Evolutionary conservation across 2,329 filamentous ascomycete species (phyloP).

Genomic region (Fusarium begoniae): DNA sequence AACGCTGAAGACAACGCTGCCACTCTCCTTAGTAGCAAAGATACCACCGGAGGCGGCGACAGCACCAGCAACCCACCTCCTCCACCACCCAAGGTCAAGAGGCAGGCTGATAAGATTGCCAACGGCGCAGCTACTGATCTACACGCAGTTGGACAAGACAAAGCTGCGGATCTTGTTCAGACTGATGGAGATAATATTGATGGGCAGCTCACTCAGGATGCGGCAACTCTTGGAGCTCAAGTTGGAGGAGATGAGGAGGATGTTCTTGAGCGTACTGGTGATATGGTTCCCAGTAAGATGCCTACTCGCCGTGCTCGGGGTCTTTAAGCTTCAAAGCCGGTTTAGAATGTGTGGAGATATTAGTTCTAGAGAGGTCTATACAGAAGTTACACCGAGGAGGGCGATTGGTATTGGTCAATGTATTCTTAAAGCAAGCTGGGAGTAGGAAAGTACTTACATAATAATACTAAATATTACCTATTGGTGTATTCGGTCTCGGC

Average conservation of each 20-base stretch:
- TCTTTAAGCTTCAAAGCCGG: too few relatives aligned
- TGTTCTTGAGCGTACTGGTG: neutral
- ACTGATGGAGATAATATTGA: neutral
- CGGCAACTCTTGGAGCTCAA: neutral
- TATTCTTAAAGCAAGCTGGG: neutral
- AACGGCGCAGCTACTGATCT: neutral
- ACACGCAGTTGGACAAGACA: neutral
- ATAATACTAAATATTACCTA: too few relatives aligned
- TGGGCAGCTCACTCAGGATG: neutral
- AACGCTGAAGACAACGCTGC: neutral
- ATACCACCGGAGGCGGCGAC: neutral
- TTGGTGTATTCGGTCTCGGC: neutral
- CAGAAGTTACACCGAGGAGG: too few relatives aligned
- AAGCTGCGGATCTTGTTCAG: neutral
- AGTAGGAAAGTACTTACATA: neutral
- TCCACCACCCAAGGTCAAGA: neutral
- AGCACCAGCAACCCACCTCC: neutral
- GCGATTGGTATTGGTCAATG: rapidly evolving
- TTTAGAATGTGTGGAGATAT: neutral
- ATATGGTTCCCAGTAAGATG: neutral
- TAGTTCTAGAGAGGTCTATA: too few relatives aligned
- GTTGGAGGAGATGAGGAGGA: neutral
- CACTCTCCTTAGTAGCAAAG: neutral
- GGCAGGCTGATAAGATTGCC: constrained; percentile 2
- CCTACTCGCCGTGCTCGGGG: neutral